phyloP scores from a whole-genome alignment of 2,329 filamentous ascomycete genomes.

The Neurospora sp. region DNA sequence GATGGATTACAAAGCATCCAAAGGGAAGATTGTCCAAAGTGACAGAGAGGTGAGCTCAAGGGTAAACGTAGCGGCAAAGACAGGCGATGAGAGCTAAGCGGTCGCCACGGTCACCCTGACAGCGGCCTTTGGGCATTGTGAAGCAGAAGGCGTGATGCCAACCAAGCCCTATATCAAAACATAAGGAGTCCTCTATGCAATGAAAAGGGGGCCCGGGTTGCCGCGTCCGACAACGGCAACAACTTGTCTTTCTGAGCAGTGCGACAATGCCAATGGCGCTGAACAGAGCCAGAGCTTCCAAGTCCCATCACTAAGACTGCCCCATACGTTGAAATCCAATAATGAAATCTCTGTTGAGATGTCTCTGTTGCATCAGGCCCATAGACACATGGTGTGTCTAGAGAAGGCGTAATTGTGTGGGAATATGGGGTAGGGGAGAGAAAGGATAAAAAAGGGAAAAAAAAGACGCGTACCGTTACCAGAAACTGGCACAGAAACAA shows the following conservation, averaged over 20 bases:
- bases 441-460: conserved; percentile 8
- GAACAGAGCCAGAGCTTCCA: neutral
- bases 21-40: neutral
- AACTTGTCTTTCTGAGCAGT: neutral
- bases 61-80: neutral
- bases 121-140: neutral
- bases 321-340: neutral
- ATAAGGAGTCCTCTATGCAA: neutral
- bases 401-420: neutral
- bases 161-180: neutral
- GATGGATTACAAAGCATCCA: neutral
- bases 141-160: neutral
- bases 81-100: neutral
- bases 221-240: neutral
- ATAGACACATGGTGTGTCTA: neutral
- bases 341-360: neutral
- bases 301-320: neutral
- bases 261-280: neutral
- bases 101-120: neutral
- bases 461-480: conserved; percentile 18
- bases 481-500: conserved; percentile 3
- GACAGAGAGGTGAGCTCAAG: neutral
- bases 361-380: neutral
- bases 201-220: neutral
- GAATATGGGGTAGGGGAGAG: conserved; percentile 5